Percentiles rank a stretch among this genome's conserved stretches.
These are phyloP conservation scores for Cyamopsis tetragonoloba DNA, from an alignment of 306 rosid genomes.

Conservation along the genomic window DNA sequence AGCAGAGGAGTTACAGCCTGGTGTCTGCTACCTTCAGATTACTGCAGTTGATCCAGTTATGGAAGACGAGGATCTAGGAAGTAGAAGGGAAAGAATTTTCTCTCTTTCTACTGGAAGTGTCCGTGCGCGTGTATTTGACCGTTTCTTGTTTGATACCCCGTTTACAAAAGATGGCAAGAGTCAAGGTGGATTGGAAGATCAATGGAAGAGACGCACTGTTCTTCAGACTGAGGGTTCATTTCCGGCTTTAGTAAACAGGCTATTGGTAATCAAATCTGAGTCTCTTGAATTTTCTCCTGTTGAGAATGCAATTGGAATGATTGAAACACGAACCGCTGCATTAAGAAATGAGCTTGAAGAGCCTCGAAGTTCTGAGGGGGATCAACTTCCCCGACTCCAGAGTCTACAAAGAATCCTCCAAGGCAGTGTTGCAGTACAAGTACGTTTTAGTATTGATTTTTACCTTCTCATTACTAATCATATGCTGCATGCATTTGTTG, in stretches of 20 bases:
- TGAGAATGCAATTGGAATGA: conserved; percentile 99
- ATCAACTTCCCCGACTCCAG: conserved; percentile 96
- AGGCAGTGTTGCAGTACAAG: conserved; percentile 99
- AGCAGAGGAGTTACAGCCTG: conserved; percentile 94
- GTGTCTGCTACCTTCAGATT: conserved; percentile 92
- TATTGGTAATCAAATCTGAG: conserved; percentile 79
- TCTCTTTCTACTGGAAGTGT: conserved; percentile 94
- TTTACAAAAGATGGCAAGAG: conserved; percentile 94
- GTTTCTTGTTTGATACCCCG: conserved; percentile 95
- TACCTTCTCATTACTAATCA: background rate
- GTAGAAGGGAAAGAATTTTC: conserved; percentile 88
- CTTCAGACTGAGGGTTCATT: conserved; percentile 97
- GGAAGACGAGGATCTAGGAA: conserved; percentile 98
- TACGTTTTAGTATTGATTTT: conserved; percentile 27
- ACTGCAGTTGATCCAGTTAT: conserved; percentile 97
- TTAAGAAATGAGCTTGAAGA: conserved; percentile 97
- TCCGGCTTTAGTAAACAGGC: conserved; percentile 96
- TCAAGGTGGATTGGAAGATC: conserved; percentile 98
- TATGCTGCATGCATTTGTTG: background rate
- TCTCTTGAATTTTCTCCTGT: conserved; percentile 97
- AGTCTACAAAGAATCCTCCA: conserved; percentile 96
- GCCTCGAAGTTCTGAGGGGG: conserved; percentile 98
- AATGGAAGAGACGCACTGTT: conserved; percentile 94
- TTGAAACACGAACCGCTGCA: conserved; percentile 96
- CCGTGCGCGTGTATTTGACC: conserved; percentile 94